Percentiles rank a stretch among this genome's conserved stretches.
phyloP scores from a whole-genome alignment of 106 monocot species.

The Amphibolis antarctica region DNA sequence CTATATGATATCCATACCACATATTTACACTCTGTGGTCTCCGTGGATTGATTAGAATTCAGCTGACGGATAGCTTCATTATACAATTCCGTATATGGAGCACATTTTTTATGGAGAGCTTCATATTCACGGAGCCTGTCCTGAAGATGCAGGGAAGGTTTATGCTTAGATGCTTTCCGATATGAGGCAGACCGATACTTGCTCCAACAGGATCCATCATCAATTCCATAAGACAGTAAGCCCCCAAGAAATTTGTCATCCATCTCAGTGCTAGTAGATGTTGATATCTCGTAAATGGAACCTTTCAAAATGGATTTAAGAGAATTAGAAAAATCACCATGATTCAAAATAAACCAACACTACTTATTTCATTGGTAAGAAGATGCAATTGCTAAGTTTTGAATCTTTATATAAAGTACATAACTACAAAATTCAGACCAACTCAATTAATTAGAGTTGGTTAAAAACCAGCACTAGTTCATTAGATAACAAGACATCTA shows the following conservation, averaged over 20 bases:
- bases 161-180: conserved; percentile 16
- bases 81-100: conserved; percentile 11
- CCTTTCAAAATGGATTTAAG: background rate
- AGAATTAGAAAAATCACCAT: background rate
- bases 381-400: too few species aligned
- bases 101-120: conserved; percentile 29
- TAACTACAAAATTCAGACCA: too few species aligned
- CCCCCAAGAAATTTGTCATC: conserved; percentile 12
- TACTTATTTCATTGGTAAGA: too few species aligned
- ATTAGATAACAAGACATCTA: background rate
- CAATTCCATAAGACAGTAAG: conserved; percentile 12
- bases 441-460: too few species aligned
- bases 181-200: conserved; percentile 14
- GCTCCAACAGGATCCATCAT: conserved; percentile 17
- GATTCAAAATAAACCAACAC: background rate
- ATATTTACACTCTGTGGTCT: conserved; percentile 15
- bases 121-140: conserved; percentile 22
- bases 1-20: conserved; percentile 25
- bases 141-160: conserved; percentile 24
- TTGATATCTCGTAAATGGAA: background rate
- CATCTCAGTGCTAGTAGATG: background rate
- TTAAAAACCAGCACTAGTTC: background rate
- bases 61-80: conserved; percentile 12
- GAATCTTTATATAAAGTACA: too few species aligned
- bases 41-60: conserved; percentile 8